These are phyloP conservation scores for Zychaea mexicana DNA, from an alignment of 371 early-diverging fungal species.

Conservation along the genomic window DNA sequence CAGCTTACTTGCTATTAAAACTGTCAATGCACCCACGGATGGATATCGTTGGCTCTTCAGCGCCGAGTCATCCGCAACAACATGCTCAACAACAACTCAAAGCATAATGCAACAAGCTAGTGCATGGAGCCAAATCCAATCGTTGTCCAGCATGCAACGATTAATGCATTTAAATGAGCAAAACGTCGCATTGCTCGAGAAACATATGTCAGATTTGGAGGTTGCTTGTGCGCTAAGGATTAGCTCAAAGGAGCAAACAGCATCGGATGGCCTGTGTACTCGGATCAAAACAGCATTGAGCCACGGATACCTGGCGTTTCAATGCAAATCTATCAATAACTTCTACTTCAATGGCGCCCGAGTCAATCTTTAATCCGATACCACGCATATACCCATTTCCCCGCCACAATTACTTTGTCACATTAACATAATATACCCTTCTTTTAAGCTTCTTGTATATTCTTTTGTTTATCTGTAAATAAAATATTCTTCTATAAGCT, in stretches of 20 bases:
- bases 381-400: background rate
- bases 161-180: background rate
- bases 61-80: background rate
- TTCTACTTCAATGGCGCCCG: background rate
- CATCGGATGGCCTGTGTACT: background rate
- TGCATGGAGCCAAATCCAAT: background rate
- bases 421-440: background rate
- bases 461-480: background rate
- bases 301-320: background rate
- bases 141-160: background rate
- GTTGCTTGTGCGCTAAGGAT: background rate
- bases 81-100: background rate
- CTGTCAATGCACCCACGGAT: background rate
- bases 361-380: background rate
- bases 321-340: background rate
- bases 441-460: background rate
- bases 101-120: background rate
- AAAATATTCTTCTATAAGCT: background rate
- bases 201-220: background rate
- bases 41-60: background rate
- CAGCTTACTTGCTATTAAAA: background rate
- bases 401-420: background rate
- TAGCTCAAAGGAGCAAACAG: background rate
- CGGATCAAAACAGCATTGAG: background rate
- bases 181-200: background rate